Conservation (phyloP, 345 rosid genomes). For the Dipteronia sinensis region DNA sequence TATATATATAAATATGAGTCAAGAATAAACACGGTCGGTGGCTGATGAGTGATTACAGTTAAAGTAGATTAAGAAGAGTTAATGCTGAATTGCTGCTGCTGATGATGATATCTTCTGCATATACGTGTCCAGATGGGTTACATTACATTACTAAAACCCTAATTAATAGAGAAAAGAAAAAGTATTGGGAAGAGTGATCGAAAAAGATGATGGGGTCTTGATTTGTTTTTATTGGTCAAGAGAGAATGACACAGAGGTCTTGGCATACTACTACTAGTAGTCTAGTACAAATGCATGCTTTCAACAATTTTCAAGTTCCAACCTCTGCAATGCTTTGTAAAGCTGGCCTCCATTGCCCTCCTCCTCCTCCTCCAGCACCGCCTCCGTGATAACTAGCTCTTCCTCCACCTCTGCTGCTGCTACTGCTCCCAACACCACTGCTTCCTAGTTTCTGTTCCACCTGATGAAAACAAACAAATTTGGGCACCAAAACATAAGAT, state of each 20-base stretch:
- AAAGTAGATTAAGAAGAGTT: neutral
- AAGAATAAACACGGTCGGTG: neutral
- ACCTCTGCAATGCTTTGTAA: conserved; percentile 80
- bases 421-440: conserved; percentile 26
- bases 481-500: neutral
- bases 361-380: conserved; percentile 20
- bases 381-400: conserved; percentile 33
- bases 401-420: conserved; percentile 23
- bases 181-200: neutral
- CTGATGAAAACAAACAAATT: conserved; percentile 16
- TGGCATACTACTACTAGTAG: neutral
- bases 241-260: neutral
- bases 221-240: neutral
- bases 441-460: conserved; percentile 35
- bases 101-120: neutral
- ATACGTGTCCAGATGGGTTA: neutral
- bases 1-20: no score
- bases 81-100: no score
- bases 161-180: neutral
- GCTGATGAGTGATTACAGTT: neutral
- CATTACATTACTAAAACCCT: neutral
- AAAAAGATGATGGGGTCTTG: neutral
- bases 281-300: neutral
- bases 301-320: conserved; percentile 38
- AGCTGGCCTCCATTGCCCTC: conserved; percentile 85